Evolutionary conservation across 768 basidiomycete species (phyloP).

Genomic region (Fibroporia radiculosa): DNA sequence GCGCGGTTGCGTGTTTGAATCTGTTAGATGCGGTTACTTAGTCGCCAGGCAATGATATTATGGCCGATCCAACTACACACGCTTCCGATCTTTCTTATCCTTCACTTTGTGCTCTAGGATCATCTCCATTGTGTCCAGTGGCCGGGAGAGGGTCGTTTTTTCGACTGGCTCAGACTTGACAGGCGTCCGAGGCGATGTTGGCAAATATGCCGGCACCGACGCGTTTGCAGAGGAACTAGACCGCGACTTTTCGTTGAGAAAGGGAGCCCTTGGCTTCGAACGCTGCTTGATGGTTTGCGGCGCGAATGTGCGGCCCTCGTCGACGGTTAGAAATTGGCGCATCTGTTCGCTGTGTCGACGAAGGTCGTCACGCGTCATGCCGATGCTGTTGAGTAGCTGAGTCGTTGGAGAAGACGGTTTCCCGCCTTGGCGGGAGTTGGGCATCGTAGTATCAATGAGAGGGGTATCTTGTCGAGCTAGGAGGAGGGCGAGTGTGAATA

Average conservation of each 20-base stretch:
- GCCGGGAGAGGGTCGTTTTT: constrained; percentile 39
- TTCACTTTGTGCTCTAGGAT: constrained; percentile 64
- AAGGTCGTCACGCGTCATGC: constrained; percentile 73
- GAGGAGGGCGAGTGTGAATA: neutral
- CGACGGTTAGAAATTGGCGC: constrained; percentile 63
- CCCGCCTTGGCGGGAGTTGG: constrained; percentile 2
- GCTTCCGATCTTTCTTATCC: constrained; percentile 38
- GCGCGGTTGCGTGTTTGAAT: constrained; percentile 15
- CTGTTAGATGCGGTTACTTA: constrained; percentile 6
- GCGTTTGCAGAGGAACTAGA: constrained; percentile 43
- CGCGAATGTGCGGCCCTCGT: constrained; percentile 26
- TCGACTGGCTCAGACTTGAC: constrained; percentile 59
- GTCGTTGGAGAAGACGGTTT: constrained; percentile 54
- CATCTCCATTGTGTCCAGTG: constrained; percentile 69
- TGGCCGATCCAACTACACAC: constrained; percentile 29
- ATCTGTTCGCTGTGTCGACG: constrained; percentile 67
- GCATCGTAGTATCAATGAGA: constrained; percentile 8
- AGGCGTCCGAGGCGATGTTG: constrained; percentile 44
- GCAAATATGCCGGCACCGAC: constrained; percentile 28
- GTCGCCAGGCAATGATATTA: neutral
- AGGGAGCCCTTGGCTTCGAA: constrained; percentile 3
- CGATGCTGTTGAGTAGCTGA: constrained; percentile 60
- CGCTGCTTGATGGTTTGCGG: constrained; percentile 31
- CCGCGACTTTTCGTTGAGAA: constrained; percentile 25
- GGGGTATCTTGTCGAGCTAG: no score